phyloP scores from a whole-genome alignment of 768 basidiomycete genomes.

The Amanita subjunquillea region DNA sequence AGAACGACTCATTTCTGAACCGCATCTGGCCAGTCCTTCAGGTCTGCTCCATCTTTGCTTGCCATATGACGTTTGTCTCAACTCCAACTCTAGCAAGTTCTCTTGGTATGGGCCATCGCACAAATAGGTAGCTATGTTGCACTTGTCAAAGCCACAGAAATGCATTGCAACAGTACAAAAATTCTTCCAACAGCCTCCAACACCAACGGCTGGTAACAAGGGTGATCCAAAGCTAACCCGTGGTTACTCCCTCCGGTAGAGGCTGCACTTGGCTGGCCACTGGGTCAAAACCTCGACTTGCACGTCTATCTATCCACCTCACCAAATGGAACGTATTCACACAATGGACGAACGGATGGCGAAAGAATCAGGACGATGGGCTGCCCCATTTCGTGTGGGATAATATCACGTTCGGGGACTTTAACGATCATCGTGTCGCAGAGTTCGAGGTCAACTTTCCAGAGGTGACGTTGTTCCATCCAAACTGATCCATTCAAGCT shows the following conservation, averaged over 20 bases:
- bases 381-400: conserved; percentile 70
- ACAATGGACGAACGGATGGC: conserved; percentile 39
- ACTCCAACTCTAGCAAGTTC: conserved; percentile 42
- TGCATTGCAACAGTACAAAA: conserved; percentile 28
- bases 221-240: conserved; percentile 26
- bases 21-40: conserved; percentile 14
- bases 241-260: conserved; percentile 43
- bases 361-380: conserved; percentile 33
- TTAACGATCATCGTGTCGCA: conserved; percentile 46
- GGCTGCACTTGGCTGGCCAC: conserved; percentile 46
- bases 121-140: conserved; percentile 39
- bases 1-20: conserved; percentile 12
- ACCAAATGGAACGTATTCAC: conserved; percentile 49
- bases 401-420: conserved; percentile 72
- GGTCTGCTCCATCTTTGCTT: conserved; percentile 5
- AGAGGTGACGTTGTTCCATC: conserved; percentile 30
- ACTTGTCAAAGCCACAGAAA: neutral
- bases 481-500: neutral
- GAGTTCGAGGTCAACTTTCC: conserved; percentile 59
- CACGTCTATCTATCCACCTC: conserved; percentile 67
- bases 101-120: conserved; percentile 55
- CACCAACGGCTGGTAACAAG: conserved; percentile 14
- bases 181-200: conserved; percentile 25
- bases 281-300: conserved; percentile 55
- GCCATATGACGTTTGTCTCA: neutral